phyloP scores from a whole-genome alignment of 805 yeast genomes.

The Jamesozyma piceae region DNA sequence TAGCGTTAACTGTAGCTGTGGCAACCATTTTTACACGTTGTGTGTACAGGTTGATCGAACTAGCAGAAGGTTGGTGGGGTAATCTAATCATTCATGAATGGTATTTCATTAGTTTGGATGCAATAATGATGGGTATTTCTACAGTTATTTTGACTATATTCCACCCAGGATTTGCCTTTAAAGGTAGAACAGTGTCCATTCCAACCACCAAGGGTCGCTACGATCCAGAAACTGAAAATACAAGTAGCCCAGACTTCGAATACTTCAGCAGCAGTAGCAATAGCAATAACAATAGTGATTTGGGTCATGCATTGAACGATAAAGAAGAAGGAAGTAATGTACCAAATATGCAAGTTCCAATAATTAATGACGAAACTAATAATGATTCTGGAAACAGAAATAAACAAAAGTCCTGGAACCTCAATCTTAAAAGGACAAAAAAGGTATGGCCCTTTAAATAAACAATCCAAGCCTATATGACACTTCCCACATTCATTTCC shows the following conservation, averaged over 20 bases:
- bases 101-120: constrained; percentile 52
- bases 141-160: constrained; percentile 38
- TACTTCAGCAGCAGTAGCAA: not conserved
- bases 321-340: too few species aligned
- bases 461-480: too few species aligned
- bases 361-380: too few species aligned
- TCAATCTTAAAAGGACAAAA: too few species aligned
- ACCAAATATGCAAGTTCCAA: too few species aligned
- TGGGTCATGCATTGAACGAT: too few species aligned
- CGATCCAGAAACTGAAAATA: constrained; percentile 10
- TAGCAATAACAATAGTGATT: too few species aligned
- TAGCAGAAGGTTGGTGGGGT: constrained; percentile 58
- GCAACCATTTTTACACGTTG: constrained; percentile 55
- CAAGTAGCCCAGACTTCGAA: not conserved
- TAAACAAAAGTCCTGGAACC: too few species aligned
- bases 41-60: constrained; percentile 62
- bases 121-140: constrained; percentile 49
- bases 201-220: constrained; percentile 16
- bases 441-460: too few species aligned
- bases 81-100: constrained; percentile 50
- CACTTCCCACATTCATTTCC: too few species aligned
- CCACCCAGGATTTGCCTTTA: constrained; percentile 56
- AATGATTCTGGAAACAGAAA: too few species aligned
- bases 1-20: constrained; percentile 40
- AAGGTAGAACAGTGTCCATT: constrained; percentile 23